A percentile compares a stretch with the other conserved stretches of the same genome.
Evolutionary conservation across 257 asterid species (phyloP).

Genomic region (Oldenlandia corymbosa): DNA sequence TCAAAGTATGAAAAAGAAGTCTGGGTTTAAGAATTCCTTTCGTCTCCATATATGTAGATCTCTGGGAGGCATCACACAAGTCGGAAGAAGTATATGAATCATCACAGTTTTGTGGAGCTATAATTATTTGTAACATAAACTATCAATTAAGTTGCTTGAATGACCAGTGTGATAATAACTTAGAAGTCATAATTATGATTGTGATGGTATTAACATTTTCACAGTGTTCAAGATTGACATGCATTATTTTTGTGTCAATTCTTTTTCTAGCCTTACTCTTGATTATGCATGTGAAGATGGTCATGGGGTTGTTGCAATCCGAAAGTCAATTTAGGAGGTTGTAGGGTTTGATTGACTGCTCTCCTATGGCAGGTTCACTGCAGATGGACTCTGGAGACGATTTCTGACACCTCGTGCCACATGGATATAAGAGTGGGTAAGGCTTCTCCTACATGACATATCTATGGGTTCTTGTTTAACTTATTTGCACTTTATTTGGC

Average conservation of each 20-base stretch:
- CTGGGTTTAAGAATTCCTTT: too few species aligned
- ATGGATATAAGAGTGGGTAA: slow-evolving; percentile 75
- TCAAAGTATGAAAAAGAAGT: too few species aligned
- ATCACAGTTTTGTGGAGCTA: background rate
- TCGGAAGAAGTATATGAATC: background rate
- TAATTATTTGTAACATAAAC: too few species aligned
- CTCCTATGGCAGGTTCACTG: slow-evolving; percentile 59
- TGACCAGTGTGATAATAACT: background rate
- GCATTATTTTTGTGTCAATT: background rate
- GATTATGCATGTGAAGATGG: background rate
- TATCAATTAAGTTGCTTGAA: background rate
- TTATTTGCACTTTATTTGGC: background rate
- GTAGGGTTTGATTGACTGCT: background rate
- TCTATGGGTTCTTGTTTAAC: background rate
- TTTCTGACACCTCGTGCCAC: slow-evolving; percentile 54
- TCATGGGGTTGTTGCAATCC: background rate
- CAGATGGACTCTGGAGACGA: slow-evolving; percentile 60
- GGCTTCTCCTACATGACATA: slow-evolving; percentile 15
- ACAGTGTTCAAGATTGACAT: slow-evolving; percentile 2
- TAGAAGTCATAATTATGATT: background rate
- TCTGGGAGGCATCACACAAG: too few species aligned
- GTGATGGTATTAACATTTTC: too few species aligned
- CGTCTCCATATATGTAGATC: too few species aligned
- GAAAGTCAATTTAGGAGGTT: background rate
- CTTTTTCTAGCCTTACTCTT: background rate